Percentiles rank a stretch among this genome's conserved stretches.
phyloP scores from a whole-genome alignment of 2,329 filamentous ascomycete species.

The Metarhizium rileyi region DNA sequence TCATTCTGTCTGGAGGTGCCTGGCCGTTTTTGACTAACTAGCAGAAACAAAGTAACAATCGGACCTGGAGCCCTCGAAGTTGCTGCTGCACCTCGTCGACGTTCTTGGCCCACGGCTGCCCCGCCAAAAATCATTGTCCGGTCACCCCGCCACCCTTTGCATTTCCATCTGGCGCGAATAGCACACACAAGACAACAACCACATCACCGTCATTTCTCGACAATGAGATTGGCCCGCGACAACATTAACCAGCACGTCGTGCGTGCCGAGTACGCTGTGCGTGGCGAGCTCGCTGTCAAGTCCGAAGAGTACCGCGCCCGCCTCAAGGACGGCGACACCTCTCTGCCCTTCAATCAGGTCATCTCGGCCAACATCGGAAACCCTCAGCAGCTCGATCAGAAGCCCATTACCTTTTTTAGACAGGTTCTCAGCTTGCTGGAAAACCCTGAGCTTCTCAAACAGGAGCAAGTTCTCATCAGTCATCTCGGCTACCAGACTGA shows the following conservation, averaged over 20 bases:
- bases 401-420: slow-evolving; percentile 98
- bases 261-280: slow-evolving; percentile 88
- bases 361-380: slow-evolving; percentile 99
- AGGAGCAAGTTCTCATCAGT: slow-evolving; percentile 67
- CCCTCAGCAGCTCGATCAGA: slow-evolving; percentile 96
- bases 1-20: too few species aligned
- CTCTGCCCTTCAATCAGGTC: slow-evolving; percentile 77
- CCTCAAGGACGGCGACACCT: slow-evolving; percentile 47
- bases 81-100: not conserved
- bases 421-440: slow-evolving; percentile 90
- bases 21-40: too few species aligned
- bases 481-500: slow-evolving; percentile 81
- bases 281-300: slow-evolving; percentile 88
- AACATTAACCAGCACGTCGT: slow-evolving; percentile 91
- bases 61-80: not conserved
- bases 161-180: too few species aligned
- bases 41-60: too few species aligned
- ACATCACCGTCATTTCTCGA: slow-evolving; percentile 27
- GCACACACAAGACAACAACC: too few species aligned
- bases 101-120: not conserved
- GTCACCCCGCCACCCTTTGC: slow-evolving; percentile 4
- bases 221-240: slow-evolving; percentile 54
- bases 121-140: slow-evolving; percentile 7
- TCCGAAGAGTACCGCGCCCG: slow-evolving; percentile 81
- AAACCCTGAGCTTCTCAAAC: slow-evolving; percentile 75